These are phyloP conservation scores for Thermochaetoides dissita DNA, from an alignment of 2,329 filamentous ascomycete genomes.

Conservation along the genomic window DNA sequence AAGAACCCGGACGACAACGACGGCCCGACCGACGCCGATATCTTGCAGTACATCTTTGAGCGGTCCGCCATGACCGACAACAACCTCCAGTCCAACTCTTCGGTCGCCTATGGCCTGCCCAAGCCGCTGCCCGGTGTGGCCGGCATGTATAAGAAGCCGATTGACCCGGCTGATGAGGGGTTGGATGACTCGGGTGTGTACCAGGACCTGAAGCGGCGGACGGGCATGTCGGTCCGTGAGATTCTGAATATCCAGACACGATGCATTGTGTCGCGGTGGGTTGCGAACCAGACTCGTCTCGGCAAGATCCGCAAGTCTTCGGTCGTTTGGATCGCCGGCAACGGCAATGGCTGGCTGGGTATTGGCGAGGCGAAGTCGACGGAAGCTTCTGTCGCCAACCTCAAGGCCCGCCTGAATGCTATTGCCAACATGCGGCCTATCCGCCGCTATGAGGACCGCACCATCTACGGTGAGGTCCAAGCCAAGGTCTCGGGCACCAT, in stretches of 20 bases:
- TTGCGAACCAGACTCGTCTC: constrained; percentile 88
- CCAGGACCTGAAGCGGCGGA: constrained; percentile 38
- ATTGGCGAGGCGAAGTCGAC: constrained; percentile 82
- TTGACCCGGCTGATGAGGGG: constrained; percentile 36
- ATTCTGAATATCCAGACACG: constrained; percentile 50
- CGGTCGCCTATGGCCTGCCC: constrained; percentile 36
- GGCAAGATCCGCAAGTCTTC: constrained; percentile 77
- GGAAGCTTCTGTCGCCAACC: constrained; percentile 51
- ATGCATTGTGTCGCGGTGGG: constrained; percentile 56
- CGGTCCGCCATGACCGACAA: constrained; percentile 23
- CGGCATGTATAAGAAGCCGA: constrained; percentile 33
- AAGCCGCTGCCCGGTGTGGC: constrained; percentile 37
- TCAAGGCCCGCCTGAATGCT: constrained; percentile 66
- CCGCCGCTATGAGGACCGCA: constrained; percentile 77
- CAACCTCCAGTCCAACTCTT: constrained; percentile 25
- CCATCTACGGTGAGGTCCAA: constrained; percentile 73
- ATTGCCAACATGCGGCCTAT: constrained; percentile 91
- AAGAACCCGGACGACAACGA: constrained; percentile 15
- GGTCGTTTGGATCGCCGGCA: constrained; percentile 69
- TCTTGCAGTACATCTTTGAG: constrained; percentile 22
- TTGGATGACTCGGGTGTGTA: constrained; percentile 37
- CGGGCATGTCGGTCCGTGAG: constrained; percentile 38
- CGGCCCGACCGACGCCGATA: constrained; percentile 18
- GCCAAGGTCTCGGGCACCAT: constrained; percentile 80
- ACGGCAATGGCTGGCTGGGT: constrained; percentile 72